Percentiles rank a stretch among this genome's conserved stretches.
These are phyloP conservation scores for Phytopythium kandeliae DNA, from an alignment of 352 stramenopile genomes.

Conservation along the genomic window DNA sequence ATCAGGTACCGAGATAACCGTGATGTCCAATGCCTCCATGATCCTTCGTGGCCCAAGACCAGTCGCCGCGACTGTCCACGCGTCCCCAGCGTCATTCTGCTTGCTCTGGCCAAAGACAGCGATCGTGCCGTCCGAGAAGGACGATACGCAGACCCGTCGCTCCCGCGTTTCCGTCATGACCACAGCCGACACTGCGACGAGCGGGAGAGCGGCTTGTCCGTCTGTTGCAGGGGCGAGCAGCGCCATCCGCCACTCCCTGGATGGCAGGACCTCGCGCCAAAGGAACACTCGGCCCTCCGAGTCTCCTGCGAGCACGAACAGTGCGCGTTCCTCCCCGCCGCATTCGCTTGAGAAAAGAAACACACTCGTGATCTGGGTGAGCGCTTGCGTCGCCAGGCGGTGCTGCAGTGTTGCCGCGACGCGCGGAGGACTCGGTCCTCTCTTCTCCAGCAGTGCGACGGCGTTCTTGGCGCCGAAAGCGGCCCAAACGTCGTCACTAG, in stretches of 20 bases:
- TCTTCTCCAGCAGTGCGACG: constrained; percentile 30
- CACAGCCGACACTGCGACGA: constrained; percentile 33
- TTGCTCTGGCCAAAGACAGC: constrained; percentile 24
- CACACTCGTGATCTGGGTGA: constrained; percentile 43
- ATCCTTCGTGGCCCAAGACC: constrained; percentile 37
- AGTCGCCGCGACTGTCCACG: neutral
- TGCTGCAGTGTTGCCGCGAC: constrained; percentile 46
- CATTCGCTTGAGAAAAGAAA: constrained; percentile 13
- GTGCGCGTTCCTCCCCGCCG: neutral
- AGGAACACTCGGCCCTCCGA: constrained; percentile 57
- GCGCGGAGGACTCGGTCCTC: constrained; percentile 10
- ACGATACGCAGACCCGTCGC: constrained; percentile 29
- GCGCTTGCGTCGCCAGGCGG: constrained; percentile 12
- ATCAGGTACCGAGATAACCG: constrained; percentile 2
- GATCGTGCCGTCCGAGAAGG: constrained; percentile 48
- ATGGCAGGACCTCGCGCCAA: constrained; percentile 15
- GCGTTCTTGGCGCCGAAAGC: constrained; percentile 47
- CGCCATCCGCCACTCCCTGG: constrained; percentile 13
- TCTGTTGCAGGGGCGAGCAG: constrained; percentile 5
- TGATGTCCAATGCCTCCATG: constrained; percentile 41
- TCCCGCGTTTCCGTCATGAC: constrained; percentile 18
- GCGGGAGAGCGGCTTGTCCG: constrained; percentile 9
- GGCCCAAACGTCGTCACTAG: neutral
- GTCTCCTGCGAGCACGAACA: constrained; percentile 49
- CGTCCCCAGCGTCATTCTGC: neutral